Conservation (phyloP, 2,329 filamentous ascomycete species). For the Aspergillus alliaceus region DNA sequence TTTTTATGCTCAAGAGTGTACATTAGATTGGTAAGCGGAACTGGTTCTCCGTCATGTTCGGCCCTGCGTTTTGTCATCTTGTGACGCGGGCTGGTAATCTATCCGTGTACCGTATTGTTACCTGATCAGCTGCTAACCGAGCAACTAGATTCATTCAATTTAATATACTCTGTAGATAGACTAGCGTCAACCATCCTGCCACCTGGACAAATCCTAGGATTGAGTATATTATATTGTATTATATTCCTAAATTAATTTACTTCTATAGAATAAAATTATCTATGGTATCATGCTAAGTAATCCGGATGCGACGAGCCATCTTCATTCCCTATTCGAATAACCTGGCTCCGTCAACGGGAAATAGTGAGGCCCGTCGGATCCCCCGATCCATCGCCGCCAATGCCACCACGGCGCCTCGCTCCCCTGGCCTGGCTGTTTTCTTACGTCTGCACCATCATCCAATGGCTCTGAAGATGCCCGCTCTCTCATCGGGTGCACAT, state of each 20-base stretch:
- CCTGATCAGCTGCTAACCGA: too few species aligned
- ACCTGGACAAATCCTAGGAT: too few species aligned
- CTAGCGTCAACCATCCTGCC: too few species aligned
- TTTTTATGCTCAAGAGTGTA: too few species aligned
- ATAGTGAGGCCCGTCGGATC: constrained; percentile 19
- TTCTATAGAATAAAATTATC: neutral
- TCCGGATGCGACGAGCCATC: neutral
- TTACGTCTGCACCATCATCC: constrained; percentile 15
- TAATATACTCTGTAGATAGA: too few species aligned
- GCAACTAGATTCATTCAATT: too few species aligned
- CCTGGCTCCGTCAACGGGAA: constrained; percentile 27
- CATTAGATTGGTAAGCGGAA: too few species aligned
- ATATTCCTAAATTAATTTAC: neutral
- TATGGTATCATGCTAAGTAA: neutral
- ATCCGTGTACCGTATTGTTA: neutral
- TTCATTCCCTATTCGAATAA: neutral
- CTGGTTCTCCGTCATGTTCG: too few species aligned
- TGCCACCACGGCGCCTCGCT: constrained; percentile 30
- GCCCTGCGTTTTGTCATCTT: constrained; percentile 2
- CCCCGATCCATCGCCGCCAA: constrained; percentile 28
- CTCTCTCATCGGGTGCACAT: constrained; percentile 1
- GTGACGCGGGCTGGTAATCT: neutral
- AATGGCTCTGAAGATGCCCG: constrained; percentile 15
- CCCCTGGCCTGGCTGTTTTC: constrained; percentile 13
- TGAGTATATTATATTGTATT: neutral